Conservation (phyloP, 345 rosid genomes). For the Populus pruinosa region DNA sequence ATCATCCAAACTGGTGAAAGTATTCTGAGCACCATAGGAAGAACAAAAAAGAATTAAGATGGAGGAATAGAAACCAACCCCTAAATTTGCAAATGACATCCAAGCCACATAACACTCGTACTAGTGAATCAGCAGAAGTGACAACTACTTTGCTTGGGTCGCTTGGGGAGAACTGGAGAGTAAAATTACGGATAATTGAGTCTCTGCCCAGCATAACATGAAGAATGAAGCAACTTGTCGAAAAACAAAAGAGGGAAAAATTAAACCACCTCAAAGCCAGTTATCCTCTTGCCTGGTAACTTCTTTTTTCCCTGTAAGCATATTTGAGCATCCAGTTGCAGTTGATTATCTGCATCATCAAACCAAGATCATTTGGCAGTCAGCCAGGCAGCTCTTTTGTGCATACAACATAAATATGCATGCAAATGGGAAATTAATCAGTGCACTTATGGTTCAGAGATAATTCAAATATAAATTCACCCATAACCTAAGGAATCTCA, state of each 20-base stretch:
- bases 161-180: conserved; percentile 51
- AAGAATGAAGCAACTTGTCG: background rate
- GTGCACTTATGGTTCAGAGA: background rate
- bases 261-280: conserved; percentile 59
- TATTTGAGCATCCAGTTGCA: conserved; percentile 47
- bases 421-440: background rate
- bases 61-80: conserved; percentile 36
- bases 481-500: background rate
- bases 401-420: background rate
- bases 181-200: conserved; percentile 7
- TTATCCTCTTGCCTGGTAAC: conserved; percentile 59
- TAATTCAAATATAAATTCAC: background rate
- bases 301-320: conserved; percentile 65
- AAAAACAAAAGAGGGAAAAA: background rate
- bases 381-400: background rate
- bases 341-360: conserved; percentile 43
- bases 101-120: conserved; percentile 43
- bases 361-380: conserved; percentile 1
- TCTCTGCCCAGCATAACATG: conserved; percentile 2
- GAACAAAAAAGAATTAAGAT: background rate
- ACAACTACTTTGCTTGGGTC: conserved; percentile 64
- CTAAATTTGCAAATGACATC: conserved; percentile 59
- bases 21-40: background rate
- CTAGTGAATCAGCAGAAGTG: conserved; percentile 70
- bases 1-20: background rate